phyloP scores from a whole-genome alignment of 345 rosid genomes.

The thale cress (Arabidopsis thaliana) region DNA sequence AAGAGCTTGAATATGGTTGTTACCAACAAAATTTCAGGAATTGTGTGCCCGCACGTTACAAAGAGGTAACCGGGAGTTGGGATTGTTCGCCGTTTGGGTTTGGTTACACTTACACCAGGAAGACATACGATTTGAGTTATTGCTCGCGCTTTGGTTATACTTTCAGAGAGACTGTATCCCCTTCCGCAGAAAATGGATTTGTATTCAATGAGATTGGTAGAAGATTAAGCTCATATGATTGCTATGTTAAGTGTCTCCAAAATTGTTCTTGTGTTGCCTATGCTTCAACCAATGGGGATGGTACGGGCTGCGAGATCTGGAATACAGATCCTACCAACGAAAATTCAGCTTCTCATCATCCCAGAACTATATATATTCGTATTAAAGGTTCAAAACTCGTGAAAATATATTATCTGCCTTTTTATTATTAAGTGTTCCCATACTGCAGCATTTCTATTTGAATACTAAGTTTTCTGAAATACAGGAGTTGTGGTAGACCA shows the following conservation, averaged over 20 bases:
- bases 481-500: not conserved
- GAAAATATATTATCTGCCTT: not conserved
- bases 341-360: no score
- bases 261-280: constrained; percentile 53
- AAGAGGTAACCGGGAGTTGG: no score
- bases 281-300: constrained; percentile 45
- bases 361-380: constrained; percentile 29
- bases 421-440: not conserved
- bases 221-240: constrained; percentile 38
- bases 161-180: no score
- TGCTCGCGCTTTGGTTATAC: no score
- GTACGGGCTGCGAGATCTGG: constrained; percentile 55
- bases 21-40: no score
- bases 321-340: constrained; percentile 26
- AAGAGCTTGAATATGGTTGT: no score
- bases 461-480: constrained; percentile 2
- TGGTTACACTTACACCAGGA: no score
- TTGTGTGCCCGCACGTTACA: no score
- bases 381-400: constrained; percentile 10
- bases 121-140: no score
- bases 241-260: constrained; percentile 39
- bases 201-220: constrained; percentile 30
- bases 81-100: no score
- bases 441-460: no score
- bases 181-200: no score